phyloP scores from a whole-genome alignment of 306 rosid genomes.

The Prunus armeniaca region DNA sequence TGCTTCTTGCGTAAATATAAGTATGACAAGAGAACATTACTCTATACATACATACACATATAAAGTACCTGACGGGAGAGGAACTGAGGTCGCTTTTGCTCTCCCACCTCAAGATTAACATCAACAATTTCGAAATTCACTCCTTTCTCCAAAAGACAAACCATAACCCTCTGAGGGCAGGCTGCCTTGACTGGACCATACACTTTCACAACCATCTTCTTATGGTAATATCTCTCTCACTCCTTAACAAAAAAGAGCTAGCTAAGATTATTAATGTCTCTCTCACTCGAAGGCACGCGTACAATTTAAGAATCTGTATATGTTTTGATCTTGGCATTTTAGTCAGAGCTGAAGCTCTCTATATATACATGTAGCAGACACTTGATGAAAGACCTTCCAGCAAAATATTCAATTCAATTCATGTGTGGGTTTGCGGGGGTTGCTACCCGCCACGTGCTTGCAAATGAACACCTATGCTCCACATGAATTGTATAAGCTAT shows the following conservation, averaged over 20 bases:
- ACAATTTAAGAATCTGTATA: neutral
- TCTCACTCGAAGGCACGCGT: too few relatives aligned
- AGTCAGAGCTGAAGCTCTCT: neutral
- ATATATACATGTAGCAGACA: neutral
- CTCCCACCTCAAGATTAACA: conserved; percentile 46
- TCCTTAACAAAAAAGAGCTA: neutral
- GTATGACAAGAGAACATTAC: neutral
- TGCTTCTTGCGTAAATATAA: too few relatives aligned
- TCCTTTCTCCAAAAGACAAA: conserved; percentile 66
- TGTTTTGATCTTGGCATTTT: neutral
- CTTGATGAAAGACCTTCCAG: neutral
- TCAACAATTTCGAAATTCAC: conserved; percentile 52
- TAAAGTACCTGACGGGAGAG: conserved; percentile 51
- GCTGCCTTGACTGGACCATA: conserved; percentile 42
- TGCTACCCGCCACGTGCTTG: neutral
- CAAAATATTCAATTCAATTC: neutral
- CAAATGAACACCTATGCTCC: neutral
- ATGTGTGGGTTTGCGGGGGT: neutral
- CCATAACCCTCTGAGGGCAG: conserved; percentile 64
- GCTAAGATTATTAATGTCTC: neutral
- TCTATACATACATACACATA: neutral
- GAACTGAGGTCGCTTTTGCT: conserved; percentile 55
- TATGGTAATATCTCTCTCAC: neutral
- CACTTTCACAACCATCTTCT: conserved; percentile 61
- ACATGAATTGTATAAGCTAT: neutral